Percentiles rank a stretch among this genome's conserved stretches.
Evolutionary conservation across 2,329 filamentous ascomycete genomes (phyloP).

Genomic region (Colletotrichum trifolii): DNA sequence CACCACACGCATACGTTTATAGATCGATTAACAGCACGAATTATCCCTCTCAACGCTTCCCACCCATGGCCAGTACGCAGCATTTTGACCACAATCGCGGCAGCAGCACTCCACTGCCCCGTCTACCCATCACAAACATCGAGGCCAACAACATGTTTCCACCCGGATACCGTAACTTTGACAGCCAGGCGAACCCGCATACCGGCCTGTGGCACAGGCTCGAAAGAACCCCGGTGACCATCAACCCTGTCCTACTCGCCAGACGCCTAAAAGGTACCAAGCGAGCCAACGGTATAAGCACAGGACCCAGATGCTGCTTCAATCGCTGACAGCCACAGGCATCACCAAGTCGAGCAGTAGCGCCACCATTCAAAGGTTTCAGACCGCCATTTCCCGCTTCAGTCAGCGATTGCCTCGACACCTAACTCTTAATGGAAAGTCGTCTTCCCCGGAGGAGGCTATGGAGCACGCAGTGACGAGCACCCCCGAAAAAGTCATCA

Average conservation of each 20-base stretch:
- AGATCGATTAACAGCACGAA: constrained; percentile 19
- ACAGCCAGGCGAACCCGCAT: constrained; percentile 11
- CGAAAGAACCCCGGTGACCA: background rate
- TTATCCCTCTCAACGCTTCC: constrained; percentile 7
- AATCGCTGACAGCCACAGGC: background rate
- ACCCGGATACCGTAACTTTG: constrained; percentile 12
- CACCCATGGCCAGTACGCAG: constrained; percentile 15
- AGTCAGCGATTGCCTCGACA: background rate
- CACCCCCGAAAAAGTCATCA: constrained; percentile 51
- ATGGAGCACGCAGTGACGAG: background rate
- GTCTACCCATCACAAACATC: constrained; percentile 8
- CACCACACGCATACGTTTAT: background rate
- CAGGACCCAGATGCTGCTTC: background rate
- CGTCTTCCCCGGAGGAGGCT: background rate
- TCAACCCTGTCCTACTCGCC: background rate
- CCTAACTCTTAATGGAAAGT: background rate
- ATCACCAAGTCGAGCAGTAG: constrained; percentile 5
- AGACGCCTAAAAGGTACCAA: background rate
- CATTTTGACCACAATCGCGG: constrained; percentile 5
- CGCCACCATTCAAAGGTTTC: constrained; percentile 16
- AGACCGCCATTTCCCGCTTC: background rate
- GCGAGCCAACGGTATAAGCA: background rate
- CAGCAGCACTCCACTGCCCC: constrained; percentile 14
- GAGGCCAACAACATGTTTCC: constrained; percentile 14
- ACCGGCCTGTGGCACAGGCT: constrained; percentile 1